phyloP scores from a whole-genome alignment of 2,329 filamentous ascomycete genomes.

The Pestalotiopsis fici region DNA sequence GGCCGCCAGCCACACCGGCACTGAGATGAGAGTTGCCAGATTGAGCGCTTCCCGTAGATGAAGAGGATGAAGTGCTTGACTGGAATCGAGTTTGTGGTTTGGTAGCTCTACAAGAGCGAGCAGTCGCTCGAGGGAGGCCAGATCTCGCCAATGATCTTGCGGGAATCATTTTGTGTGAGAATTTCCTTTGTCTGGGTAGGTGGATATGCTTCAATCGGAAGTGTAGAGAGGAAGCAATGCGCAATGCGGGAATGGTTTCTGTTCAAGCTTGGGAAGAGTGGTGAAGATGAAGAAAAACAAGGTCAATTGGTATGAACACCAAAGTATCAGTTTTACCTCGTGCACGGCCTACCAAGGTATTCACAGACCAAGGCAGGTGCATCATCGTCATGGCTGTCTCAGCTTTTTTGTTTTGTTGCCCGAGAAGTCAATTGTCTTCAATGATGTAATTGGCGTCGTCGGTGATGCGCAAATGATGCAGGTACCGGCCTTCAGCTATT shows the following conservation, averaged over 20 bases:
- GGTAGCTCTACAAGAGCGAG: conserved; percentile 14
- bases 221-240: not conserved
- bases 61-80: conserved; percentile 27
- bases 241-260: not conserved
- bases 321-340: not conserved
- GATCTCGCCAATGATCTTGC: conserved; percentile 6
- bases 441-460: not conserved
- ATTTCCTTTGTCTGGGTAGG: not conserved
- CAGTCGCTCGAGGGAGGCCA: conserved; percentile 8
- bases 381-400: not conserved
- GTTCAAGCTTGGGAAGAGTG: not conserved
- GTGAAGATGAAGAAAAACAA: not conserved
- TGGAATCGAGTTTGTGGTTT: conserved; percentile 36
- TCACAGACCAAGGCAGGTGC: not conserved
- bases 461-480: not conserved
- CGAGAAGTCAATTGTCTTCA: not conserved
- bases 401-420: not conserved
- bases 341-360: not conserved
- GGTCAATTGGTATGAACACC: not conserved
- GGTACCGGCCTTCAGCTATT: not conserved
- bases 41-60: conserved; percentile 17
- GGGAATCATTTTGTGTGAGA: conserved; percentile 5
- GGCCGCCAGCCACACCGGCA: conserved; percentile 43
- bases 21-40: conserved; percentile 33
- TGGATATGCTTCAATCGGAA: not conserved